These are phyloP conservation scores for Suillus subluteus DNA, from an alignment of 768 basidiomycete species.

Conservation along the genomic window DNA sequence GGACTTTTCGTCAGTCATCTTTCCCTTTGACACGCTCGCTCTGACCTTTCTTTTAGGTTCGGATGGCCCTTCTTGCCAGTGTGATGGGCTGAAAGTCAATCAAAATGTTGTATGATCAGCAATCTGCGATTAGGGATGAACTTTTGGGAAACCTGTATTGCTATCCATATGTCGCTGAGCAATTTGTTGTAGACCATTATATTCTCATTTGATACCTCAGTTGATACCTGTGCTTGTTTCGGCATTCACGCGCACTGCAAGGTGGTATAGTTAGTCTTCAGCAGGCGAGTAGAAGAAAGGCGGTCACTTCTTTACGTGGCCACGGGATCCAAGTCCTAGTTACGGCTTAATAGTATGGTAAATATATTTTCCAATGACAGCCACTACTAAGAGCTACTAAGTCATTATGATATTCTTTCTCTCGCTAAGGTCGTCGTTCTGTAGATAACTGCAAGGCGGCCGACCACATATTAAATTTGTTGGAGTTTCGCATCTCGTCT, in stretches of 20 bases:
- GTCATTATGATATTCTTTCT: too few species aligned
- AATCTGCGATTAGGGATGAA: neutral
- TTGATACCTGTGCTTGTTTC: neutral
- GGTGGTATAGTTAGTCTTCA: too few species aligned
- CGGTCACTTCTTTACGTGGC: too few species aligned
- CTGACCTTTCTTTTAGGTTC: conserved; percentile 43
- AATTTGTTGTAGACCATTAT: neutral
- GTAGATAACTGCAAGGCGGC: too few species aligned
- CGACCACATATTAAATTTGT: neutral
- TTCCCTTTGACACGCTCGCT: conserved; percentile 3
- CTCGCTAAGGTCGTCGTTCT: too few species aligned
- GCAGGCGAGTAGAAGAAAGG: too few species aligned
- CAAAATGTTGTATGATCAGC: neutral
- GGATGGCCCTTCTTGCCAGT: conserved; percentile 80
- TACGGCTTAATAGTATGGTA: too few species aligned
- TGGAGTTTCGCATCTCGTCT: neutral
- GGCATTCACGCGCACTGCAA: too few species aligned
- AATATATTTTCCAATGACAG: too few species aligned
- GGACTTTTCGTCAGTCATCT: conserved; percentile 88
- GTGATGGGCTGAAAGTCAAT: conserved; percentile 45
- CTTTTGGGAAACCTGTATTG: neutral
- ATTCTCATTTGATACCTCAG: neutral
- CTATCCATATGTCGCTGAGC: neutral
- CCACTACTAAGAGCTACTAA: too few species aligned
- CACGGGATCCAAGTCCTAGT: too few species aligned